These are phyloP conservation scores for Pythium brachiatum DNA, from an alignment of 352 stramenopile species.

Conservation along the genomic window DNA sequence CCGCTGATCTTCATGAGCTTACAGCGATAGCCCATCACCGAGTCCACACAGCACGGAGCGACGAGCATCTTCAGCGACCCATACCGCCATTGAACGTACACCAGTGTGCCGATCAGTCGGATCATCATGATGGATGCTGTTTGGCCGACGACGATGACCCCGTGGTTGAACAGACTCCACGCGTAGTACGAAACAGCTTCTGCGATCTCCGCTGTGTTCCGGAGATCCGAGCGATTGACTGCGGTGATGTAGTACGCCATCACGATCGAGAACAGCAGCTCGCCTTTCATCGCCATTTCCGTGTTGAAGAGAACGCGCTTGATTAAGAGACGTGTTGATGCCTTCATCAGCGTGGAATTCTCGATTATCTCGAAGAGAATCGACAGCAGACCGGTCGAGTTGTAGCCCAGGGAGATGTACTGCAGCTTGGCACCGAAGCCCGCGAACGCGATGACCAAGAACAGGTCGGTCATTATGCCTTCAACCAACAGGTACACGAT, in stretches of 20 bases:
- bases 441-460: neutral
- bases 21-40: neutral
- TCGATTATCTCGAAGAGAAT: neutral
- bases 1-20: neutral
- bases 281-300: neutral
- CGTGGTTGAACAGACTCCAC: neutral
- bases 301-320: neutral
- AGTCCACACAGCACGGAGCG: neutral
- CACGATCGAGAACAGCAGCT: neutral
- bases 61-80: neutral
- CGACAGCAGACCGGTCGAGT: neutral
- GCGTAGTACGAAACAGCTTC: neutral
- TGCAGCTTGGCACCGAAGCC: neutral
- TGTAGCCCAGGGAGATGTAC: neutral
- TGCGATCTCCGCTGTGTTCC: neutral
- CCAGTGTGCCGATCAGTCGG: neutral
- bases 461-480: neutral
- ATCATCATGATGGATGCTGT: neutral
- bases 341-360: neutral
- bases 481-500: neutral
- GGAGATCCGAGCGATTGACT: neutral
- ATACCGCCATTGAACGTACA: neutral
- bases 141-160: neutral
- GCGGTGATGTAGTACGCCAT: neutral
- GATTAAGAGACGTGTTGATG: neutral